Base-by-base conservation (phyloP, 257 asterid genomes). In the Coffea canephora region DNA sequence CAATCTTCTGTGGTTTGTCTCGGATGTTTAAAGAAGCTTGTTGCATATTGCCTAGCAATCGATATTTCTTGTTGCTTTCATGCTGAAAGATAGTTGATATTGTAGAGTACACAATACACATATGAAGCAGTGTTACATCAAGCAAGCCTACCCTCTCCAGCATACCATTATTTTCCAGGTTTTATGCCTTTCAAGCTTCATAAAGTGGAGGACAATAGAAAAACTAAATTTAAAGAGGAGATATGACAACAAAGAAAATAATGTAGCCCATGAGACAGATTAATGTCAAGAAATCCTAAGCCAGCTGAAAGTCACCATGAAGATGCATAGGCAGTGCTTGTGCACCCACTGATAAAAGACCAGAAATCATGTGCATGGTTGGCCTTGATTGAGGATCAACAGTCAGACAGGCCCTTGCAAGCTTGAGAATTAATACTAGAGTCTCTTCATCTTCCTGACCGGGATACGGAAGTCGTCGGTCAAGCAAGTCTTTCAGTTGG, bases 341-440 rank as follows among this genome's bases (percentile, higher is more conserved):
- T 64, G 39, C 55, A 55, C 41, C 77, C 74, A 39, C 54, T 18
- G 84, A 74, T 61, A 86, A 59, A 48, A 45, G 71, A 43, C 64
- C 41, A 71, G 86, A 83, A 54, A 83, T 83, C 15, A 76, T 77
- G 43, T 71, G 84, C 88, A 88, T 88, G 7, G 82, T 81, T 39
- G 91, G 91, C 59, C 90, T 80, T 65, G 76, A 76, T 27, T 78
- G 67, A 6, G 87, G 85, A 82, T 59, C 82, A 1, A 69, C 59
- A 76, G 66, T 69, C 75, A 86, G 54, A 59, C 89, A 88, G 4
- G 79, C 77, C 18, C 73, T 69, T 36, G 91, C 88, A 4, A 88
- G 79, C 54, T 62, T 78, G 4, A 77, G 27, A 72, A 82, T 67
- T 7, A 57, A 34, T 62, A 54, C 62, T 14, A 85, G 39, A 66